These are phyloP conservation scores for Kluyveromyces starmeri DNA, from an alignment of 805 yeast genomes.

Conservation along the genomic window DNA sequence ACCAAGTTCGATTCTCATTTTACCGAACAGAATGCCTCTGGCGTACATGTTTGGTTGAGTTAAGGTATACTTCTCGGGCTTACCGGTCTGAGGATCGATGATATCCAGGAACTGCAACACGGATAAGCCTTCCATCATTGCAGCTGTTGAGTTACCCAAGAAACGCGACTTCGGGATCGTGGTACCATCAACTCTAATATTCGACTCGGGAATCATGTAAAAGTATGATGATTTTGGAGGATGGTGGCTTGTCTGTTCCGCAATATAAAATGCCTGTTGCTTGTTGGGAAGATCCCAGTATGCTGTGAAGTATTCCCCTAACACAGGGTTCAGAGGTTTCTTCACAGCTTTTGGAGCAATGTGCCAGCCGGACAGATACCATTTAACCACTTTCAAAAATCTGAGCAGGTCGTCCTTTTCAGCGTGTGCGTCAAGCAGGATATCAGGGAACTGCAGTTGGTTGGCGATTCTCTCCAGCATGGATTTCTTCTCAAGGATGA, in stretches of 20 bases:
- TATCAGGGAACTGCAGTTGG: constrained; percentile 69
- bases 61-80: constrained; percentile 64
- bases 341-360: constrained; percentile 98
- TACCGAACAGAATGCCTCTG: constrained; percentile 86
- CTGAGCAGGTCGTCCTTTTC: constrained; percentile 53
- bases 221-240: constrained; percentile 97
- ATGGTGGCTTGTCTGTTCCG: constrained; percentile 96
- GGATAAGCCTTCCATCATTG: constrained; percentile 90
- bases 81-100: constrained; percentile 33
- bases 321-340: constrained; percentile 89
- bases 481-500: constrained; percentile 87
- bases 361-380: constrained; percentile 97
- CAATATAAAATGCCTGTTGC: constrained; percentile 67
- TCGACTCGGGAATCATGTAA: constrained; percentile 71
- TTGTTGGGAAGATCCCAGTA: constrained; percentile 83
- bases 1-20: constrained; percentile 82
- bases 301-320: constrained; percentile 85
- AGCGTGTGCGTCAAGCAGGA: constrained; percentile 60
- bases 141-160: constrained; percentile 93
- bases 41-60: constrained; percentile 97
- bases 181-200: constrained; percentile 82
- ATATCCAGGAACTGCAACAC: constrained; percentile 59
- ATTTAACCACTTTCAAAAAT: constrained; percentile 64
- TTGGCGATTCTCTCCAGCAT: constrained; percentile 95
- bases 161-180: constrained; percentile 82